Evolutionary conservation across 1,284 basidiomycete species (phyloP).

Genomic region (Moesziomyces sp.): DNA sequence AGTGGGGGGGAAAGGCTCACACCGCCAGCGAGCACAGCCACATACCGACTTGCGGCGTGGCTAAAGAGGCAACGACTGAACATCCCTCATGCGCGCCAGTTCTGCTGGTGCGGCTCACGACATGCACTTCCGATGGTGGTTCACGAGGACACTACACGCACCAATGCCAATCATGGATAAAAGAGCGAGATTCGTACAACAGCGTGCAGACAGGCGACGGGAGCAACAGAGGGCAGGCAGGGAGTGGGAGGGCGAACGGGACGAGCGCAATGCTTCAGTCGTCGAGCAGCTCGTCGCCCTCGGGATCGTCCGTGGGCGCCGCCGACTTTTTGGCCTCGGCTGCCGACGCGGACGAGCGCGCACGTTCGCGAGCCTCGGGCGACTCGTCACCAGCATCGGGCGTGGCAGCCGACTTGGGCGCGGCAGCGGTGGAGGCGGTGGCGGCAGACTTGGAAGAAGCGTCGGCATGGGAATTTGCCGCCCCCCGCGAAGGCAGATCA

Average conservation of each 20-base stretch:
- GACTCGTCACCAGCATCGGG: slow-evolving; percentile 11
- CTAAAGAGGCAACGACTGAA: too few species aligned
- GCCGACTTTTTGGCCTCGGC: slow-evolving; percentile 8
- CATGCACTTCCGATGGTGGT: too few species aligned
- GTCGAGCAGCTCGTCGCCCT: slow-evolving; percentile 37
- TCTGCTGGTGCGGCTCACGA: too few species aligned
- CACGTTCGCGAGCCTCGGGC: slow-evolving; percentile 16
- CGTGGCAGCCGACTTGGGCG: background rate
- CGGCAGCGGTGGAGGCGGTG: slow-evolving; percentile 1
- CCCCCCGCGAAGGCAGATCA: slow-evolving; percentile 7
- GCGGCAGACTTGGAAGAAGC: slow-evolving; percentile 1
- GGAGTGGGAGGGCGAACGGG: too few species aligned
- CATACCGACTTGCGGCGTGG: too few species aligned
- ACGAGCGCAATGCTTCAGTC: slow-evolving; percentile 6
- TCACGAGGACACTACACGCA: background rate
- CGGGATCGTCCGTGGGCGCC: slow-evolving; percentile 18
- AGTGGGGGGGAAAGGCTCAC: too few species aligned
- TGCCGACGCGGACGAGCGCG: slow-evolving; percentile 4
- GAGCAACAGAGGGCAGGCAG: background rate
- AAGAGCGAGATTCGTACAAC: background rate
- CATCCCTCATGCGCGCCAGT: too few species aligned
- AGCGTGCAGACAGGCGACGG: background rate
- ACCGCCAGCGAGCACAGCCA: too few species aligned
- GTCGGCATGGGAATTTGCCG: background rate
- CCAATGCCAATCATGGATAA: background rate